Base-by-base conservation (phyloP, 768 basidiomycete species). In the Holtermannia corniformis region DNA sequence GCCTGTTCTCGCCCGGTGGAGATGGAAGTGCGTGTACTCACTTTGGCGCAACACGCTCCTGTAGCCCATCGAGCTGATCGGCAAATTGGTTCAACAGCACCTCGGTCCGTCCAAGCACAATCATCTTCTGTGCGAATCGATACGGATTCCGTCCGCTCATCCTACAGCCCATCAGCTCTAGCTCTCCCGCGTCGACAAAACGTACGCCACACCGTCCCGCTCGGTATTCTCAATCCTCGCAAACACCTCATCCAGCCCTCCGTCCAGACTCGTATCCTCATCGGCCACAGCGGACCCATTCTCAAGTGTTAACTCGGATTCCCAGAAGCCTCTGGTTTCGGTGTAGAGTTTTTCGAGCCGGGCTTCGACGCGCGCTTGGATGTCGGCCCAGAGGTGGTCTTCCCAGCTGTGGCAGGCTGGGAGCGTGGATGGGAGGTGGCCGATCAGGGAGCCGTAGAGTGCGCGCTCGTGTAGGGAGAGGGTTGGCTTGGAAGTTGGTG, bases 311-410 rank as follows among this genome's bases (percentile, higher is more conserved):
- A 56, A 51, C 44, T 82, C 84, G 19, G 76, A 77, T 53, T 86
- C 84, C 90, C 91, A 93, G 68, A 87, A 92, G 41, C 84, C 80
- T 10, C 77, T 76, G 4, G 88, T 67, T 37, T 79, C 77, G 10
- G 50, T 45, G 55, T 56, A 64, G 23, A 52, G 37, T 16, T 47
- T 40, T 10, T 76, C 68, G 63, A 96, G 78, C 56, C 85, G 82
- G 25, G 76, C 77, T 43, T 82, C 83, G 66, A 85, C 79, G 54
- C 85, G 82, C 60, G 88, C 83, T 28, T 57, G 60, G 47, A 91
- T 76, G 53, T 87, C 84, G 0, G 87, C 88, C 95, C 95, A 99
- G 0, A 97, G 76, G 65, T 92, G 84, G 64, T 99, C 95, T 64
- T 92, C 87, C 92, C 93, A 97, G 20, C 86, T 85, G 27, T 82